Conservation (phyloP, 2,329 filamentous ascomycete genomes). For the Aspergillus transmontanensis region DNA sequence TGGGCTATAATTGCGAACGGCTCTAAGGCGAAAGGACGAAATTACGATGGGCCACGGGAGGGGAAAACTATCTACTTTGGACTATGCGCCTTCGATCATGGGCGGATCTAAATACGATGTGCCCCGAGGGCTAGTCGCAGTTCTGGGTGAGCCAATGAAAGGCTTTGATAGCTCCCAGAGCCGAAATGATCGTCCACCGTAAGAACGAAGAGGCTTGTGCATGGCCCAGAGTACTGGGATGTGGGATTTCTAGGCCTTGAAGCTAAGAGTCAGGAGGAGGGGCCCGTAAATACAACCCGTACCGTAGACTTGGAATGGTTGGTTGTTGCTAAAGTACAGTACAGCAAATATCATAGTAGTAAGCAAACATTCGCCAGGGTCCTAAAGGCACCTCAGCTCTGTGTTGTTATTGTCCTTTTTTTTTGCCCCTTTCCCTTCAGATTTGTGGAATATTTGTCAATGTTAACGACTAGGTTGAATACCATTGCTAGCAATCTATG, state of each 20-base stretch:
- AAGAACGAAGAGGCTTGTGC: constrained; percentile 17
- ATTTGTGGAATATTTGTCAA: background rate
- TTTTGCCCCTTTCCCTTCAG: background rate
- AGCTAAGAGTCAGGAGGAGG: constrained; percentile 1
- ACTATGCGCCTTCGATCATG: constrained; percentile 10
- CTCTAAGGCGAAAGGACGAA: constrained; percentile 4
- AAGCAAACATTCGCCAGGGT: background rate
- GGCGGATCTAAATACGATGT: constrained; percentile 19
- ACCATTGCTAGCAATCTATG: background rate
- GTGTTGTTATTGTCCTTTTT: background rate
- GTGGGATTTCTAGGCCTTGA: constrained; percentile 6
- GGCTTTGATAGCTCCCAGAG: constrained; percentile 4
- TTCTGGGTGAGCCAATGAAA: constrained; percentile 12
- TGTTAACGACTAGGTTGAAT: background rate
- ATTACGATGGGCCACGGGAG: constrained; percentile 13
- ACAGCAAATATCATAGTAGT: background rate
- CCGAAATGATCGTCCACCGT: constrained; percentile 13
- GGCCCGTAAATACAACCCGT: background rate
- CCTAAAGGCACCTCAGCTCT: background rate
- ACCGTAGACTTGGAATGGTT: background rate
- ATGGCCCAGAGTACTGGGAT: constrained; percentile 17
- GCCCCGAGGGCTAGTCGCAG: constrained; percentile 17
- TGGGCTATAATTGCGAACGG: constrained; percentile 11
- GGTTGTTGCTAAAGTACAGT: background rate
- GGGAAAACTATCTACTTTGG: background rate